Percentiles rank a stretch among this genome's conserved stretches.
These are phyloP conservation scores for Raffaelea arxii DNA, from an alignment of 2,329 filamentous ascomycete genomes.

Conservation along the genomic window DNA sequence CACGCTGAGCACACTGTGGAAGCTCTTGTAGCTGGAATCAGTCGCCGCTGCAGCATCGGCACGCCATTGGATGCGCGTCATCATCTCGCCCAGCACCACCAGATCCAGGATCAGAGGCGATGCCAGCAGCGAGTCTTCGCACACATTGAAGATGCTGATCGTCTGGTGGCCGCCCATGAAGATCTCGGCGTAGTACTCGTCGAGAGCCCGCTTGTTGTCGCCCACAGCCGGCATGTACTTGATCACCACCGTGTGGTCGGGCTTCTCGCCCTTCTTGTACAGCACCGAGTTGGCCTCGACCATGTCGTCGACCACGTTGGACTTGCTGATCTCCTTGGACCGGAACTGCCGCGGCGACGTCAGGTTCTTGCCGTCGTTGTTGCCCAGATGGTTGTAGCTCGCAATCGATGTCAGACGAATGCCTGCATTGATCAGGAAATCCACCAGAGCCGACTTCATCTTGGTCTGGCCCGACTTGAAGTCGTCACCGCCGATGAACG, in stretches of 20 bases:
- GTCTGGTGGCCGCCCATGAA: constrained; percentile 98
- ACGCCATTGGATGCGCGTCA: constrained; percentile 97
- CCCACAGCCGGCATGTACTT: constrained; percentile 99
- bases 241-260: constrained; percentile 97
- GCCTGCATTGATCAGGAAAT: constrained; percentile 96
- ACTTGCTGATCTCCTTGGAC: constrained; percentile 99
- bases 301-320: constrained; percentile 99
- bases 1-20: constrained; percentile 94
- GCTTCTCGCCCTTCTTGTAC: constrained; percentile 87
- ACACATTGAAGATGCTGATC: constrained; percentile 97
- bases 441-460: constrained; percentile 98
- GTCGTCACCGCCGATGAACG: constrained; percentile 95
- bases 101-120: constrained; percentile 96
- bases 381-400: constrained; percentile 98
- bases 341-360: constrained; percentile 98
- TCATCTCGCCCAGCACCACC: constrained; percentile 87
- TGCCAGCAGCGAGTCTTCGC: constrained; percentile 93
- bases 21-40: constrained; percentile 67
- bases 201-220: constrained; percentile 96
- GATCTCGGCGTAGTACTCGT: constrained; percentile 99
- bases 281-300: constrained; percentile 88
- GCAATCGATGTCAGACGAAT: constrained; percentile 98
- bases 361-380: constrained; percentile 98
- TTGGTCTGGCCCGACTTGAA: constrained; percentile 99
- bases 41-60: constrained; percentile 39